Evolutionary conservation across 2,329 filamentous ascomycete species (phyloP).

Genomic region (Trichoderma breve): DNA sequence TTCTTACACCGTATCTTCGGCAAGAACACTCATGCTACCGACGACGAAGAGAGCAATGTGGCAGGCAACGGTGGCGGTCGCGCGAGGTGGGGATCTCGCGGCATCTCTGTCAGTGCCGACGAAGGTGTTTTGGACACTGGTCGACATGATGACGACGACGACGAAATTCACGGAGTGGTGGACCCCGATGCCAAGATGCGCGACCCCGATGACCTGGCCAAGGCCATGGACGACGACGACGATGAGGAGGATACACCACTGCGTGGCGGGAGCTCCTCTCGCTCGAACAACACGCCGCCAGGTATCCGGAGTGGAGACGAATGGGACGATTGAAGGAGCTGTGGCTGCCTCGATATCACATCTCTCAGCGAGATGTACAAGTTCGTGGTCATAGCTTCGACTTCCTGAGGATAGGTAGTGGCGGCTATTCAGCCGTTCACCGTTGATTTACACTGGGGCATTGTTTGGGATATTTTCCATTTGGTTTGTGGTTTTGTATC

Average conservation of each 20-base stretch:
- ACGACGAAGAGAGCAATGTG: slow-evolving; percentile 60
- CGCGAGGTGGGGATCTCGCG: slow-evolving; percentile 61
- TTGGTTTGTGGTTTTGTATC: neutral
- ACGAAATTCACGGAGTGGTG: slow-evolving; percentile 45
- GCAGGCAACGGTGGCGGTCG: slow-evolving; percentile 35
- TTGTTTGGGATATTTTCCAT: slow-evolving; percentile 1
- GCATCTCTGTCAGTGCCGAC: slow-evolving; percentile 66
- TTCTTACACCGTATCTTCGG: slow-evolving; percentile 77
- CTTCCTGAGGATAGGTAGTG: neutral
- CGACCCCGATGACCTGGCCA: slow-evolving; percentile 64
- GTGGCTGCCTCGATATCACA: neutral
- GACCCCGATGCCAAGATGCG: slow-evolving; percentile 66
- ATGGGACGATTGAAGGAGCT: slow-evolving; percentile 40
- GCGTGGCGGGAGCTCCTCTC: slow-evolving; percentile 29
- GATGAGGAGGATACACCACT: slow-evolving; percentile 30
- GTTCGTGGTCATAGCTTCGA: neutral
- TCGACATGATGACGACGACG: slow-evolving; percentile 44
- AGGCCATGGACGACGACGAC: slow-evolving; percentile 55
- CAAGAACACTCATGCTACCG: slow-evolving; percentile 49
- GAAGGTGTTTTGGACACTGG: slow-evolving; percentile 56
- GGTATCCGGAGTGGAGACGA: slow-evolving; percentile 48
- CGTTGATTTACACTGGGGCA: neutral
- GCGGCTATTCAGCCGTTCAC: neutral
- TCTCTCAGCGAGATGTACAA: neutral
- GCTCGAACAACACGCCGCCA: slow-evolving; percentile 31